Percentiles rank a stretch among this genome's conserved stretches.
Evolutionary conservation across 805 yeast species (phyloP).

Genomic region (Hanseniaspora taiwanica): DNA sequence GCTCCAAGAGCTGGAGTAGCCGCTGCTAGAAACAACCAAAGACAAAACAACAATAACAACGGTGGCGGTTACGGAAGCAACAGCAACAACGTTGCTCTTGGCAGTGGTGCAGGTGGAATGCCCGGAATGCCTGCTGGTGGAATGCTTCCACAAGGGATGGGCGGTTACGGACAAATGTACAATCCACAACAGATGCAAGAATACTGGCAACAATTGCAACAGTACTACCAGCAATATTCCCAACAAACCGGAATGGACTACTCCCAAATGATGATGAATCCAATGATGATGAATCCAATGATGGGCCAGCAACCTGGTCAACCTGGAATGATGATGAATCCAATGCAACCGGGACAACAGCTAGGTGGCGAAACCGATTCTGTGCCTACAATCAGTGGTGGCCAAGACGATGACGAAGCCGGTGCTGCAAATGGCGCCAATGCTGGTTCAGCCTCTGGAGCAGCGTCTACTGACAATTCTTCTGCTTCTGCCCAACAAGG

Average conservation of each 20-base stretch:
- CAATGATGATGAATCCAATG: constrained; percentile 23
- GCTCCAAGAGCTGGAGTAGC: constrained; percentile 44
- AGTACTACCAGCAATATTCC: constrained; percentile 27
- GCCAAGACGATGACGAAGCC: constrained; percentile 5
- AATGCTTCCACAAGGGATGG: constrained; percentile 13
- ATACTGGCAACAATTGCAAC: constrained; percentile 50
- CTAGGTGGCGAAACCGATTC: constrained; percentile 12
- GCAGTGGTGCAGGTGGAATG: constrained; percentile 6
- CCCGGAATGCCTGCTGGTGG: constrained; percentile 10
- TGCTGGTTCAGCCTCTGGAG: too few species aligned
- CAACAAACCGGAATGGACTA: constrained; percentile 25
- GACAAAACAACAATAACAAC: constrained; percentile 38
- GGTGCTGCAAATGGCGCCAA: constrained; percentile 2
- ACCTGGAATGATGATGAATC: constrained; percentile 8
- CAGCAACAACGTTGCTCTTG: constrained; percentile 6
- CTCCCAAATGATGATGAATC: constrained; percentile 23
- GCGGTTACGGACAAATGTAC: constrained; percentile 23
- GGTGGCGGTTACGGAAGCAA: constrained; percentile 21
- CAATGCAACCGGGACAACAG: constrained; percentile 7
- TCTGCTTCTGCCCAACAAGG: too few species aligned
- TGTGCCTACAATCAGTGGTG: constrained; percentile 20
- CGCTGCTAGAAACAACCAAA: constrained; percentile 1
- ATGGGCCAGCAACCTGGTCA: constrained; percentile 8
- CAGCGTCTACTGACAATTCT: too few species aligned
- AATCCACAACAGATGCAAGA: constrained; percentile 48